Base-by-base conservation (phyloP, 768 basidiomycete species). In the Russula brevipes region DNA sequence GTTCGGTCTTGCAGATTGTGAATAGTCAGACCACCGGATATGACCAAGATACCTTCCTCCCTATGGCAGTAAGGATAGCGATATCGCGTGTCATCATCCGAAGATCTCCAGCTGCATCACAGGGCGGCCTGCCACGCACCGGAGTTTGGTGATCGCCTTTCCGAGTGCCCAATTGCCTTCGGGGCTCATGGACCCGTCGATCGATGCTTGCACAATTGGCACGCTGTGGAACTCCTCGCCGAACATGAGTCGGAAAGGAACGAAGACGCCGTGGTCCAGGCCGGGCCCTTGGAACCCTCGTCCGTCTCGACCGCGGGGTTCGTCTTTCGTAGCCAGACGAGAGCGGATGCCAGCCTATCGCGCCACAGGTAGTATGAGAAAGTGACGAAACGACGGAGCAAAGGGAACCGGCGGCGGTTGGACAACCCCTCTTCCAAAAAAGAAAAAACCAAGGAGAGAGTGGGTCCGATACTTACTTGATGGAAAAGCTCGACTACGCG, bases 241-340 rank as follows among this genome's bases (percentile, higher is more conserved):
- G 69, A 91, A 91, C 89, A 91, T 91, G 63, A 86, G 71, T 50
- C 79, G 77, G 78, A 91, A 89, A 2, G 90, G 90, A 12, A 92
- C 77, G 71, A 91, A 91, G 50, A 91, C 88, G 30, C 89, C 90
- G 68, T 90, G 88, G 69, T 90, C 88, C 0, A 90, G 73, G 6
- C 88, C 89, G 0, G 86, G 81, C 0, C 85, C 86, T 51, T 68
- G 52, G 69, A 82, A 85, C 0, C 87, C 86, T 19, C 87, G 75
- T 10, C 88, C 89, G 66, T 90, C 88, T 59, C 72, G 67, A 2
- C 88, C 88, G 14, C 88, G 81, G 19, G 77, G 53, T 70, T 91
- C 88, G 0, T 71, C 66, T 54, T 73, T 78, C 6, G 76, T 69
- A 7, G 80, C 79, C 7, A 81, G 76, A 30, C 84, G 80, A 2